phyloP scores from a whole-genome alignment of 2,329 filamentous ascomycete species.

The Trichoderma lentiforme region DNA sequence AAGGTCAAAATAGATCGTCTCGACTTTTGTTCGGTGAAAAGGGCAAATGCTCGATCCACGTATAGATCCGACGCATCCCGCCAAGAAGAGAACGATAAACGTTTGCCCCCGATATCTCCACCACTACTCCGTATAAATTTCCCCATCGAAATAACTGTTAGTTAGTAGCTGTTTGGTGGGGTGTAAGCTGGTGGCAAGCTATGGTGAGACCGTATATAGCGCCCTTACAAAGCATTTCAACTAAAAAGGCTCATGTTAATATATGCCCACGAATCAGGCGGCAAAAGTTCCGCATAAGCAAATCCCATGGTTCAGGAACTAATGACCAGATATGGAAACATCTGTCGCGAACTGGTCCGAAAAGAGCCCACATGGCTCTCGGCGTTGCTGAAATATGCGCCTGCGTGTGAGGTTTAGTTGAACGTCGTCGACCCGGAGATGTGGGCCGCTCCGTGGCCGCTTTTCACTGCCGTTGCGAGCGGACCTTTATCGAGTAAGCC shows the following conservation, averaged over 20 bases:
- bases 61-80: not conserved
- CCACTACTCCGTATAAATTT: not conserved
- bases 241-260: not conserved
- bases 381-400: not conserved
- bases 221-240: not conserved
- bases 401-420: not conserved
- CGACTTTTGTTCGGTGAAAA: not conserved
- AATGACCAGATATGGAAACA: not conserved
- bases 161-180: not conserved
- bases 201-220: slow-evolving; percentile 15
- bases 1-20: not conserved
- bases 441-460: not conserved
- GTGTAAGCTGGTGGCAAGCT: not conserved
- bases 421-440: not conserved
- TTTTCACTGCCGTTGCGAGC: not conserved
- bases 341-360: not conserved
- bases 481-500: not conserved
- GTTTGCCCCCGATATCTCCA: not conserved
- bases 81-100: not conserved
- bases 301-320: not conserved
- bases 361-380: not conserved
- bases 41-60: not conserved
- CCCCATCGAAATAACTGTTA: not conserved
- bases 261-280: not conserved
- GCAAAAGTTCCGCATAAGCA: not conserved